Evolutionary conservation across 139 green algal species (phyloP), one percentile per base, ranked within the genome.

Genomic region (Chlamydomonas sp.): DNA sequence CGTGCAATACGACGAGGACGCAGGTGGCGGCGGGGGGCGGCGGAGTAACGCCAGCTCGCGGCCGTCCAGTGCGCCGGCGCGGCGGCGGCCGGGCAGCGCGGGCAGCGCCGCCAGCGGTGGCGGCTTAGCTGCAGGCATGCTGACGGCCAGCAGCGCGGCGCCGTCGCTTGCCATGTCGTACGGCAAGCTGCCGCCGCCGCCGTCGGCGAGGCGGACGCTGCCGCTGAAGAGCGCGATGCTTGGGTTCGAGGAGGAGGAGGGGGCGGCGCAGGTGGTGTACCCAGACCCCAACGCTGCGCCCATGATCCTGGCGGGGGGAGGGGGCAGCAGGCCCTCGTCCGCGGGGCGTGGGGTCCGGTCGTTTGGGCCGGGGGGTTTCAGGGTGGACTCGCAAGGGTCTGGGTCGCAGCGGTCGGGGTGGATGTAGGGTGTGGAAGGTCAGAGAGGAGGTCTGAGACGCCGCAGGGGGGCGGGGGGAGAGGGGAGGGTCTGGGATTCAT

Each of bases 261-360:
- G 7, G 2, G 71, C 63, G 5, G 59, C 5, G 17, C 62, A 20
- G 58, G 62, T 5, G n/a, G 57, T 86, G 9, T 68, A 60, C 17
- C 80, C 82, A n/a, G 82, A 86, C 82, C 82, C 82, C 12, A 72
- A 79, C 14, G 80, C 66, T 57, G 7, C 18, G 80, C 68, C 82
- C 57, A 15, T 66, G 5, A 31, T 71, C 58, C 15, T n/a, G 31
- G 79, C 63, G 14, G 63, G 79, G 1, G 31, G 79, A 5, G 5
- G 57, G 6, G 66, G 66, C 58, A 71, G 57, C 31, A 60, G 82
- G 71, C 82, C 82, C 2, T 12, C 60, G 9, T 72, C 71, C 1
- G 82, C 60, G 2, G 64, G 20, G 2, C 60, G 82, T 20, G 31
- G 31, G 31, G 31, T 49, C 31, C 82, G 61, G 18, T 80, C 82